Evolutionary conservation across 495 filamentous ascomycete species (phyloP), one percentile per base, ranked within the genome.

Genomic region (Hypoxylon cercidicola): DNA sequence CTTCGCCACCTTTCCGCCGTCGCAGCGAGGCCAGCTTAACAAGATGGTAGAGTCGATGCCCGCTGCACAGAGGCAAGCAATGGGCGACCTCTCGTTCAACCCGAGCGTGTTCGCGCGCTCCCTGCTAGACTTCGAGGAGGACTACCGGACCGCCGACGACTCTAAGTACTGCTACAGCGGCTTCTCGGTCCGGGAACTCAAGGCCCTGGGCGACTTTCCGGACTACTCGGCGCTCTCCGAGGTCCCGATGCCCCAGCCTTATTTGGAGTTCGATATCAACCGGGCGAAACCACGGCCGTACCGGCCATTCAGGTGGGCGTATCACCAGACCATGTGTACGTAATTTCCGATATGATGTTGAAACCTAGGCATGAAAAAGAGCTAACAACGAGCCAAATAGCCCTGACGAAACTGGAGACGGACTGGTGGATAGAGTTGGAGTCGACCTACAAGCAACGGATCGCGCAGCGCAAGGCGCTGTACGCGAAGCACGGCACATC

Each of bases 321-420:
- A 97, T 73, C 90, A 95, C 73, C 93, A 97, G 74, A 96, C 93
- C 0, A 97, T 97, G 93, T 91, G 93, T 96, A 85, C 60, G 88
- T 82, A 39, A 3, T 12, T n/a, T n/a, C n/a, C n/a, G n/a, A n/a
- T n/a, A n/a, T n/a, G n/a, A n/a, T n/a, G n/a, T n/a, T n/a, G n/a
- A n/a, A n/a, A n/a, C n/a, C n/a, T n/a, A n/a, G n/a, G n/a, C n/a
- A n/a, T n/a, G 43, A 44, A 55, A 15, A 18, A 21, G 39, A 13
- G 35, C 45, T 55, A 18, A 61, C 34, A 30, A 54, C 15, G 2
- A 9, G 18, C 2, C 10, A 43, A 19, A n/a, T 59, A 97, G 93
- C 93, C 6, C 76, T 95, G 9, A 88, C 84, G 32, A 96, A 92
- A 56, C 77, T 93, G 68, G 90, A 97, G 66, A 82, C 89, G 0